phyloP scores from a whole-genome alignment of 495 filamentous ascomycete genomes.

The Hypoxylon trugodes region DNA sequence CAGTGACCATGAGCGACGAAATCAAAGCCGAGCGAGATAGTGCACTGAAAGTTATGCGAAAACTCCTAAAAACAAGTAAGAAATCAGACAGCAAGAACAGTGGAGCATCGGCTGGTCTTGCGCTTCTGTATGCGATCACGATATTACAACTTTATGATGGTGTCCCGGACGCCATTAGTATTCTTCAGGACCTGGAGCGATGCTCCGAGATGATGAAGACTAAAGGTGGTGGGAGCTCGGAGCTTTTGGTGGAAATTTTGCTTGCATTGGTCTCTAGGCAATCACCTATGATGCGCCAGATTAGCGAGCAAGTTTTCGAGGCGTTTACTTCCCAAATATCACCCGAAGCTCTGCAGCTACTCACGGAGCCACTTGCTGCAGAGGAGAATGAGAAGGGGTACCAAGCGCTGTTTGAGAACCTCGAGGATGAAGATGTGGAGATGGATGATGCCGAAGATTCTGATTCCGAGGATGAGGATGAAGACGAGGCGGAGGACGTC shows the following conservation, averaged over 20 bases:
- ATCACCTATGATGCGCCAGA: constrained; percentile 82
- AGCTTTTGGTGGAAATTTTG: constrained; percentile 85
- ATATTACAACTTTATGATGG: constrained; percentile 90
- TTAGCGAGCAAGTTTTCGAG: constrained; percentile 86
- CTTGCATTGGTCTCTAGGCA: constrained; percentile 87
- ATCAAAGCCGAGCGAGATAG: constrained; percentile 65
- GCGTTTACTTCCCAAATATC: constrained; percentile 77
- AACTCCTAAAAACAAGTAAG: constrained; percentile 69
- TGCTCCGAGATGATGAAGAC: constrained; percentile 73
- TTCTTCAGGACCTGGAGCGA: constrained; percentile 76
- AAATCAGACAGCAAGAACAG: constrained; percentile 49
- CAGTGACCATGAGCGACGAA: constrained; percentile 69
- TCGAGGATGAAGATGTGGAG: constrained; percentile 67
- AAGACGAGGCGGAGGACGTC: constrained; percentile 45
- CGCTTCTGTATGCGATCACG: constrained; percentile 83
- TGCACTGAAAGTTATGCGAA: constrained; percentile 72
- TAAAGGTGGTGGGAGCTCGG: constrained; percentile 67
- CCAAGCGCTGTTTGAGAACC: constrained; percentile 82
- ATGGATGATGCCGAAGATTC: constrained; percentile 55
- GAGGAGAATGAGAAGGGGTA: constrained; percentile 86
- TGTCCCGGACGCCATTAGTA: constrained; percentile 79
- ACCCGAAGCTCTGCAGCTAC: constrained; percentile 73
- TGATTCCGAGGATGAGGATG: constrained; percentile 47
- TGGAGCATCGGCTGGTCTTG: constrained; percentile 66
- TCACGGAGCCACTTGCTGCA: constrained; percentile 76